These are phyloP conservation scores for Heimioporus sp. DNA, from an alignment of 768 basidiomycete genomes.

Conservation along the genomic window DNA sequence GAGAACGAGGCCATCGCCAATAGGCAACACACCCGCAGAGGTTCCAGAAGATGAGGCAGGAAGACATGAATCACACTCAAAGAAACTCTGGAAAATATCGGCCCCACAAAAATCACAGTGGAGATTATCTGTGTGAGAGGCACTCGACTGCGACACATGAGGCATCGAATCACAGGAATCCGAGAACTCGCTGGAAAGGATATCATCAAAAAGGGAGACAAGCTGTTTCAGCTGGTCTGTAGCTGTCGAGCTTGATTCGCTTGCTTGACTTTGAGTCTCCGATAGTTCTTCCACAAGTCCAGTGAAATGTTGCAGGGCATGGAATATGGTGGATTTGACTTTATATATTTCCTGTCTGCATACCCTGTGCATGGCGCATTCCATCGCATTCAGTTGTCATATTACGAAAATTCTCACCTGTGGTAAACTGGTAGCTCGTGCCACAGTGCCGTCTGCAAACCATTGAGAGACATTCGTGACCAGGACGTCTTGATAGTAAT, in stretches of 20 bases:
- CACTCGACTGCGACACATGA: slow-evolving; percentile 27
- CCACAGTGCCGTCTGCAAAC: slow-evolving; percentile 57
- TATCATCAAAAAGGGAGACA: slow-evolving; percentile 47
- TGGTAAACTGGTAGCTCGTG: slow-evolving; percentile 80
- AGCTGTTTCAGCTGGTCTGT: slow-evolving; percentile 33
- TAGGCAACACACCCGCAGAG: slow-evolving; percentile 14
- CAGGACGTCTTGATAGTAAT: slow-evolving; percentile 83
- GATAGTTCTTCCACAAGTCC: slow-evolving; percentile 6
- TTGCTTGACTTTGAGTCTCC: background rate
- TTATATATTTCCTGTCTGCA: slow-evolving; percentile 77
- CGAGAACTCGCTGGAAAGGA: slow-evolving; percentile 45
- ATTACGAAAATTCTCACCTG: slow-evolving; percentile 44
- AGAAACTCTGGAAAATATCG: slow-evolving; percentile 81
- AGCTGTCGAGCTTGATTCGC: background rate
- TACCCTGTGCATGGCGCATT: slow-evolving; percentile 46
- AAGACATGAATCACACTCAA: slow-evolving; percentile 61
- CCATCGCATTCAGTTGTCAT: background rate
- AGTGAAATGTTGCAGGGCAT: slow-evolving; percentile 44
- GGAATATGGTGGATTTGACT: slow-evolving; percentile 63
- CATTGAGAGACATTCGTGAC: slow-evolving; percentile 77
- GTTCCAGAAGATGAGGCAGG: slow-evolving; percentile 10
- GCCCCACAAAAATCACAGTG: slow-evolving; percentile 78
- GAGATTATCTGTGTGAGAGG: slow-evolving; percentile 29
- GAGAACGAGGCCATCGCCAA: slow-evolving; percentile 48
- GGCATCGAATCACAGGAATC: slow-evolving; percentile 32